Evolutionary conservation across 768 basidiomycete species (phyloP), one percentile per base, ranked within the genome.

Genomic region (Coprinopsis strossmayeri): DNA sequence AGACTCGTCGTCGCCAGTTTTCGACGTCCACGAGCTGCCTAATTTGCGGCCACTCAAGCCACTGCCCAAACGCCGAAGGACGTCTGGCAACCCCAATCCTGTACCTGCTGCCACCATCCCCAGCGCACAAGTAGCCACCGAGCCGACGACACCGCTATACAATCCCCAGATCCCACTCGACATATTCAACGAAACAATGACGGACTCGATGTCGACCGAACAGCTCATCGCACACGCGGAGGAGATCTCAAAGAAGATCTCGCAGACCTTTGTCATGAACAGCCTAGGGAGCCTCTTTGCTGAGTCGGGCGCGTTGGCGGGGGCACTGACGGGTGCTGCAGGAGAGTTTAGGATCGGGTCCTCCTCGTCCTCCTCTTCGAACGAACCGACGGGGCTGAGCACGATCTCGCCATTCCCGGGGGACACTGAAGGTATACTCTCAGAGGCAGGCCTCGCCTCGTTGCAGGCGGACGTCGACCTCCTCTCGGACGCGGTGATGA

Each of bases 141-240:
- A 23, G 34, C 28, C 25, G 27, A 28, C 34, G 34, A 20, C 42
- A 32, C 49, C 42, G 34, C n/a, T 37, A 30, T 39, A 18, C 49
- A 43, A 18, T 20, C 26, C 34, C 17, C 15, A 5, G 23, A 5
- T 42, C 4, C 41, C 41, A 3, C 15, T 45, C 25, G 43, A 45
- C 4, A 5, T 45, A 4, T 27, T 45, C 9, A 27, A 20, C 43
- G 48, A 43, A 3, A 32, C 28, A 21, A 21, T 43, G 7, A 34
- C 23, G 7, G 34, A 44, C 34, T 17, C 18, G 2, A 37, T 40
- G 27, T 25, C 32, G 7, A 45, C 43, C 20, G 49, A 50, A 25
- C 42, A 50, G 35, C 40, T 50, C 21, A 44, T 50, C 11, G 49
- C 43, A 12, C 42, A 50, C 26, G 49, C 49, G 5, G 49, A 44